Evolutionary conservation across 2,329 filamentous ascomycete species (phyloP), one percentile per base, ranked within the genome.

Genomic region (Seiridium cupressi): DNA sequence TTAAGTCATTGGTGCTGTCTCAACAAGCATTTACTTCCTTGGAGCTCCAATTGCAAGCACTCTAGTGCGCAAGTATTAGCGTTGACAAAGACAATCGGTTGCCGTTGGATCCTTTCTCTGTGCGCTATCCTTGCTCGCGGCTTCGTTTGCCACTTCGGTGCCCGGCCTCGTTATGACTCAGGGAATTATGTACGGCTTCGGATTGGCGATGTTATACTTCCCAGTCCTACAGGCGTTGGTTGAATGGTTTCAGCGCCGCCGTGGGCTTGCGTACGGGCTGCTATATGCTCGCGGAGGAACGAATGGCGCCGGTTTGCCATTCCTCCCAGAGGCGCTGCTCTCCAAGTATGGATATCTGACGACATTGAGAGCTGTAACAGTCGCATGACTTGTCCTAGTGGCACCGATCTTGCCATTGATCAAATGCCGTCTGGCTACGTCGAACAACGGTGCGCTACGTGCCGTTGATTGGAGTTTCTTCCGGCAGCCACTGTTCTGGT

Each of bases 1-100:
- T 54, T 80, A 87, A 38, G 77, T 86, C 10, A 85, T 91, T 57
- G 89, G 89, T 1, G 90, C 87, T 1, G 85, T 82, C 58, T 79
- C 86, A 3, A 83, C 83, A 83, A 81, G 83, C 3, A 76, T 86
- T 62, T 84, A 85, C 74, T 87, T 86, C 65, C 74, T 87, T n/a
- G 77, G 77, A n/a, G 74, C 77, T 7, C 81, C 83, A 0, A 60
- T 86, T 5, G 73, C 80, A 47, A 81, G 84, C 67, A 73, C 73
- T 35, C 57, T 83, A 35, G 77, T 81, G 60, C 76, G 72, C 51
- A 70, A 75, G 61, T 82, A 73, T 65, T 81, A 73, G 44, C 72
- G 65, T 42, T 73, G 75, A 61, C 71, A 72, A 36, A 73, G 76
- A 32, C 77, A 77, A 73, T 73, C 75, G 6, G 74, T 81, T 32